Evolutionary conservation across 768 basidiomycete genomes (phyloP).

Genomic region (Hericium erinaceus): DNA sequence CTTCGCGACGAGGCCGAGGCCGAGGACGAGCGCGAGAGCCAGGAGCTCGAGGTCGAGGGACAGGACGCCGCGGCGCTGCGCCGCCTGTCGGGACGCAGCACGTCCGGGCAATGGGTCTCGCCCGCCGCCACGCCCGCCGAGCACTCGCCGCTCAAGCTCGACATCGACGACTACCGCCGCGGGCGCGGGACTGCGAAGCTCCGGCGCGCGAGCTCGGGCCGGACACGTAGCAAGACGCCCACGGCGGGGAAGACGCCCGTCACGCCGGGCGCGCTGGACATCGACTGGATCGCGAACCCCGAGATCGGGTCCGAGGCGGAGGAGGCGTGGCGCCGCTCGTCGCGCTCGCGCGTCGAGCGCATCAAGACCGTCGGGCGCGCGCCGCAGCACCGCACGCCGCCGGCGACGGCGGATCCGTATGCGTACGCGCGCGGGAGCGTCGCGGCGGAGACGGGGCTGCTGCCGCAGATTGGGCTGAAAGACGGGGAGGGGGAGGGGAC

Average conservation of each 20-base stretch:
- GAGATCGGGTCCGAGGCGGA: background rate
- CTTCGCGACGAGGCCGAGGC: background rate
- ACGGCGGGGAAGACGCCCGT: background rate
- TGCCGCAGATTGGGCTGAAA: background rate
- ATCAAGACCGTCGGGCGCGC: constrained; percentile 3
- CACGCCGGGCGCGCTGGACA: background rate
- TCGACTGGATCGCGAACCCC: constrained; percentile 8
- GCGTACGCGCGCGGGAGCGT: constrained; percentile 2
- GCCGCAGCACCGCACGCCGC: constrained; percentile 3
- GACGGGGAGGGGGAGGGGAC: background rate
- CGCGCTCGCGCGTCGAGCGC: background rate
- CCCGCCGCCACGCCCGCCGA: background rate
- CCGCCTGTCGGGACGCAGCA: background rate
- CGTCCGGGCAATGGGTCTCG: background rate
- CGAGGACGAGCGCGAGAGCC: background rate
- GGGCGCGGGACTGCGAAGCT: background rate
- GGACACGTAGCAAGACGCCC: background rate
- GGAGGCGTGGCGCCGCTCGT: background rate
- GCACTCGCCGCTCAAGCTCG: background rate
- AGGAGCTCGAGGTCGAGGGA: background rate
- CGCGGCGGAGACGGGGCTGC: constrained; percentile 1
- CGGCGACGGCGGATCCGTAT: background rate
- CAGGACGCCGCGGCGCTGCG: background rate
- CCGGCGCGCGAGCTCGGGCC: no score
- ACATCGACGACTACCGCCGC: background rate